Evolutionary conservation across 2,329 filamentous ascomycete species (phyloP), one percentile per base, ranked within the genome.

Genomic region (Pseudocercospora musae): DNA sequence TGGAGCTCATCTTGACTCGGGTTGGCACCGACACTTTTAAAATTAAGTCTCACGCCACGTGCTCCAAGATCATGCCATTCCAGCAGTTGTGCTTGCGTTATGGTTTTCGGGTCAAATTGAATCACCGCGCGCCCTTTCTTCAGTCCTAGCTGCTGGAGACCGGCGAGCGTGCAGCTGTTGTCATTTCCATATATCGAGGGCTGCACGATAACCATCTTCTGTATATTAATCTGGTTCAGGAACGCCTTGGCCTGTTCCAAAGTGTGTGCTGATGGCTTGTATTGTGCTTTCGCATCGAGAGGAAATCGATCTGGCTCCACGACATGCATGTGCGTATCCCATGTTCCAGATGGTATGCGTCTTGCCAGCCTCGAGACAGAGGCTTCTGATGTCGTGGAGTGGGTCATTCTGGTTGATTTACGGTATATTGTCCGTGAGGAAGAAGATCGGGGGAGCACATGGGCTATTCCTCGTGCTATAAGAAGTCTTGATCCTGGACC

Each of bases 251-350:
- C 84, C 31, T 86, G 78, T 7, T 77, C 68, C 6, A 87, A 73
- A 1, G 78, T 82, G 68, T 85, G 81, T 11, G 78, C 67, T 2
- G 72, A 70, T 2, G 85, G 84, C 18, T 72, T 74, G 73, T 88
- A 88, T 64, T 77, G 74, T 33, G 85, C 84, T 29, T 75, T 69
- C 7, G 77, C 63, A 25, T 78, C 74, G 8, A 86, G 71, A 0
- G 83, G 80, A 69, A 83, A 87, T 4, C 53, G 63, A 20, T 75
- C 69, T 0, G 83, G 84, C 57, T 86, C 83, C 54, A 87, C 78
- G 33, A 88, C 80, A 71, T 88, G 86, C 83, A 88, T 87, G 71
- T 88, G 85, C 56, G 81, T 83, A 70, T 87, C 85, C 85, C 85
- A 87, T 60, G 85, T 78, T 13, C 76, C 76, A 13, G 65, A 61